These are phyloP conservation scores for Clavaria fumosa DNA, from an alignment of 768 basidiomycete species.

Conservation along the genomic window DNA sequence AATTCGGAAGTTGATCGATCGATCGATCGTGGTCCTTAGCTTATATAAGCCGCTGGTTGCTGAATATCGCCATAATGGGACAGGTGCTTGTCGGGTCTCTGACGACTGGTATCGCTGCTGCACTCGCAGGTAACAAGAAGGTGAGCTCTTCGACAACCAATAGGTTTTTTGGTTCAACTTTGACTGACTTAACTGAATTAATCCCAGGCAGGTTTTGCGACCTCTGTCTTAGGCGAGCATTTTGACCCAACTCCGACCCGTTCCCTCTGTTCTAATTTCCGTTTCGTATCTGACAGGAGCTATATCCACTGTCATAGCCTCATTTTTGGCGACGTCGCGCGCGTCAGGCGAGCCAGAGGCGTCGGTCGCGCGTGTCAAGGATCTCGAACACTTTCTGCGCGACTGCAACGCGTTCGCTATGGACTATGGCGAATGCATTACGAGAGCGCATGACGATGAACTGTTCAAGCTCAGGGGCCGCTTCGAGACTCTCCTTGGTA, in stretches of 20 bases:
- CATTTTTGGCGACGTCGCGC: conserved; percentile 54
- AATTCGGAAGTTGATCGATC: conserved; percentile 5
- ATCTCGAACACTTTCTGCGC: conserved; percentile 53
- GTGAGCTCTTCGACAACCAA: too few species aligned
- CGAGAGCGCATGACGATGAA: conserved; percentile 22
- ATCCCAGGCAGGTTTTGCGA: conserved; percentile 13
- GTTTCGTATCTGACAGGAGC: conserved; percentile 28
- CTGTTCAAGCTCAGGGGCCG: conserved; percentile 22
- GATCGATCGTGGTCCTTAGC: conserved; percentile 18
- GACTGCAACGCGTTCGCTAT: conserved; percentile 41
- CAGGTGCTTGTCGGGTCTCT: conserved; percentile 53
- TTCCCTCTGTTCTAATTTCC: not conserved
- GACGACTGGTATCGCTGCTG: conserved; percentile 48
- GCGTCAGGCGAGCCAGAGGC: conserved; percentile 58
- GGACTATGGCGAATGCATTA: conserved; percentile 34
- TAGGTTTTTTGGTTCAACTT: conserved; percentile 11
- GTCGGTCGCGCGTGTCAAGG: conserved; percentile 39
- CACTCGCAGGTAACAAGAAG: conserved; percentile 24
- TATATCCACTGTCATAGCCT: conserved; percentile 50
- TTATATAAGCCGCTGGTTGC: conserved; percentile 20
- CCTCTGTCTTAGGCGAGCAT: conserved; percentile 22
- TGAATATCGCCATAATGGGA: conserved; percentile 39
- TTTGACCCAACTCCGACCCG: conserved; percentile 17
- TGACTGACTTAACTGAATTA: not conserved
- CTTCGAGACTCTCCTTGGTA: conserved; percentile 35